Evolutionary conservation across 495 filamentous ascomycete genomes (phyloP), one percentile per base, ranked within the genome.

Genomic region (Hypoxylon intermedium): DNA sequence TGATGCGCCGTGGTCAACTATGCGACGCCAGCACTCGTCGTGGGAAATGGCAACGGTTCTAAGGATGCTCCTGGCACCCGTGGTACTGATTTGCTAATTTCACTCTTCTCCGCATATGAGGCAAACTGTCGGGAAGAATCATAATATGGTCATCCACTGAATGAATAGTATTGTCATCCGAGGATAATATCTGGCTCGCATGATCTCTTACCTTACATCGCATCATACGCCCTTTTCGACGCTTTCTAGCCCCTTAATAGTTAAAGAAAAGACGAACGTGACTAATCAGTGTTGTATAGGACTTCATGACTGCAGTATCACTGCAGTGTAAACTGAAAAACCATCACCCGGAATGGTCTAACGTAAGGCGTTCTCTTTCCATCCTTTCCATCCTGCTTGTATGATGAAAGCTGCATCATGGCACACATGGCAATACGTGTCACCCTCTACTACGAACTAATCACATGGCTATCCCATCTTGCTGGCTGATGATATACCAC

Each of bases 311-410:
- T 19, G 73, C 75, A 18, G 76, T 87, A 15, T 78, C 84, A 28
- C 67, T 79, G 45, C 74, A 82, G 58, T 85, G 83, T 72, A 80
- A 82, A 65, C 46, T 75, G 13, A 72, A 80, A 56, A 83, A 79
- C 51, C 84, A 87, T 60, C 85, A 87, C 60, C 84, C 85, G 1
- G 84, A 87, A 56, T 87, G 85, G 83, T 82, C 82, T 9, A 87
- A 87, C 67, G 83, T 85, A 73, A 61, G 74, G 62, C 24, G 24
- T 31, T 6, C 41, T 31, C 26, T n/a, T n/a, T n/a, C n/a, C n/a
- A n/a, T n/a, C 41, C 16, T 49, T 34, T 33, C 58, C 47, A 19
- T 49, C 42, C n/a, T 34, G 9, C 15, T 40, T 41, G 31, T 24
- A 56, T 34, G 23, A 46, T 15, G n/a, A 36, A 40, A 62, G n/a